Evolutionary conservation across 1,284 basidiomycete species (phyloP), one percentile per base, ranked within the genome.

Genomic region (Cryptococcus deneoformans): DNA sequence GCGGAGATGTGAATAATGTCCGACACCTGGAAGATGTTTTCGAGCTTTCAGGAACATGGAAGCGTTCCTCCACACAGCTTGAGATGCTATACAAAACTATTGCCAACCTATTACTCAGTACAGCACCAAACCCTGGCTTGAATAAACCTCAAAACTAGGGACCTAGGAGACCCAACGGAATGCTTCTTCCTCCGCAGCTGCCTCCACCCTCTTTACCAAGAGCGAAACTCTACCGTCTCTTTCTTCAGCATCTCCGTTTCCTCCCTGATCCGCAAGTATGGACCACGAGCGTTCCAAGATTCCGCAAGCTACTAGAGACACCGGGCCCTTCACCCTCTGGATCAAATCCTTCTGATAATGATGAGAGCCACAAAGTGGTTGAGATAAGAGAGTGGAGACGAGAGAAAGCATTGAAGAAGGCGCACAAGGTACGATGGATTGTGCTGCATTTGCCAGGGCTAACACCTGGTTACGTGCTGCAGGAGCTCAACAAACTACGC

Each of bases 241-340:
- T 60, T 50, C 63, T 75, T 5, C 61, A 65, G 34, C 61, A 71
- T 56, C 57, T 76, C 24, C 63, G 64, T 3, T 56, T 62, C 20
- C 14, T 76, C 0, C 72, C 69, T 7, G 73, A 76, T 58, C 72
- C 72, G 6, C 69, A 75, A 39, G 53, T 75, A 29, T 76, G 74
- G 74, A 40, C 56, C 5, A 46, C 63, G 6, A 49, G 68, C 11
- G 53, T 58, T 7, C 71, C 72, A 0, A 50, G 56, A 7, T 65
- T 69, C 58, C 50, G 62, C 36, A 45, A 39, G 34, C 48, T 64
- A 42, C 36, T 56, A n/a, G 47, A 42, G n/a, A 51, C 44, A 42
- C 38, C 42, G 29, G 43, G 45, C 11, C 24, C 49, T 7, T 53
- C 51, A 24, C 34, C 38, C 1, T 2, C 20, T 6, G 40, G 11